Conservation (phyloP, 768 basidiomycete genomes). For the Xerocomellus dryophilus region DNA sequence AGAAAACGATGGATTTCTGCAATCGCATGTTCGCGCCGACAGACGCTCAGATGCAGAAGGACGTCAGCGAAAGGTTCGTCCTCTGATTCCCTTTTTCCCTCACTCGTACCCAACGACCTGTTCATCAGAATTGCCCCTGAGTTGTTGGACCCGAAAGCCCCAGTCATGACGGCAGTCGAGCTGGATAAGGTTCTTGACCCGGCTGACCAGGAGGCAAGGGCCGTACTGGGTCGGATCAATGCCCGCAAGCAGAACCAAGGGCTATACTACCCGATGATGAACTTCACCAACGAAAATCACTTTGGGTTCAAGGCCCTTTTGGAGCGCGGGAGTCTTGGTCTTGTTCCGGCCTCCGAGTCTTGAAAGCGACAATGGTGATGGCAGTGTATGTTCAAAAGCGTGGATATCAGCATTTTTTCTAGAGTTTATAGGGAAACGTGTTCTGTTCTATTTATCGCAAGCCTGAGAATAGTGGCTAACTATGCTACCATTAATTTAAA, state of each 20-base stretch:
- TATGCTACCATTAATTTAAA: no score
- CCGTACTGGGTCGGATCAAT: conserved; percentile 13
- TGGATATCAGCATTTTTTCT: no score
- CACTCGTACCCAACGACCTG: background rate
- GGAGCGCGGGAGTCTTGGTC: conserved; percentile 1
- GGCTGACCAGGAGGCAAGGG: conserved; percentile 8
- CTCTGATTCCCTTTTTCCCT: background rate
- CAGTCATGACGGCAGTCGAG: background rate
- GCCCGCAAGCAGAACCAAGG: conserved; percentile 13
- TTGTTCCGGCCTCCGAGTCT: background rate
- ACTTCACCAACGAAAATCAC: conserved; percentile 11
- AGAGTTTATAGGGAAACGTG: no score
- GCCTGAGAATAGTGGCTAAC: no score
- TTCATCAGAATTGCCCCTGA: background rate
- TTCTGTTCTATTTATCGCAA: no score
- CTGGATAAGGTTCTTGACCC: background rate
- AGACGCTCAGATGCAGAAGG: conserved; percentile 1
- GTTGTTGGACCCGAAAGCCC: background rate
- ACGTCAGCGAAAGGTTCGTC: conserved; percentile 1
- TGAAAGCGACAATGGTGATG: background rate
- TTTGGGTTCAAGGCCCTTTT: conserved; percentile 11
- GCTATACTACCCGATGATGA: conserved; percentile 12
- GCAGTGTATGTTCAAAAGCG: no score
- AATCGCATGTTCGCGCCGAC: conserved; percentile 1
- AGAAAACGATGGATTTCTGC: conserved; percentile 15